Conservation (phyloP, 768 basidiomycete genomes). For the Collybia mongolica region DNA sequence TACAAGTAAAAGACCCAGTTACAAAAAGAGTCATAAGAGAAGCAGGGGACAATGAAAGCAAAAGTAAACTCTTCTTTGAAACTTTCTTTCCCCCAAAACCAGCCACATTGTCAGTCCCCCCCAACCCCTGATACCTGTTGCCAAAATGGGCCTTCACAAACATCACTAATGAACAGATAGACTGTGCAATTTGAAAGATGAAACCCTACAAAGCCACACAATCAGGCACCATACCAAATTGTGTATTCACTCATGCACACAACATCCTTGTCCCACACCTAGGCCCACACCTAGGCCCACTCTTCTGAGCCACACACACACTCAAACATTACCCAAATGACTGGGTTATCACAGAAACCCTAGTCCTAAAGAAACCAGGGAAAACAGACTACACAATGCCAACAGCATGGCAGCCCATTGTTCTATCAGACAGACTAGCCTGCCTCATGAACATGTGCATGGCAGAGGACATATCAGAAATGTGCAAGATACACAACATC, state of each 20-base stretch:
- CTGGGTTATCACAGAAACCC: background rate
- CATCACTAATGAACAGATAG: background rate
- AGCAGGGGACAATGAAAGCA: background rate
- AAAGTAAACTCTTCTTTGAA: background rate
- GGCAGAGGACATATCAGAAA: background rate
- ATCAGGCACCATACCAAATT: background rate
- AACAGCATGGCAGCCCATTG: background rate
- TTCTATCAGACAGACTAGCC: background rate
- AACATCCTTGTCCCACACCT: too few relatives aligned
- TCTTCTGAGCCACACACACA: too few relatives aligned
- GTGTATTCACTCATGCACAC: too few relatives aligned
- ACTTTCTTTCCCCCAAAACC: background rate
- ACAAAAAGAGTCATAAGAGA: background rate
- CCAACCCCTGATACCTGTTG: background rate
- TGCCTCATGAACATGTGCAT: background rate
- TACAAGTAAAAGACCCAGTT: conserved; percentile 6
- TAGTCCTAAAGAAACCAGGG: background rate
- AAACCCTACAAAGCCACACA: background rate
- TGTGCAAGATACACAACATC: background rate
- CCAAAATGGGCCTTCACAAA: background rate
- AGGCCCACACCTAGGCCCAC: too few relatives aligned
- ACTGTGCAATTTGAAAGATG: background rate
- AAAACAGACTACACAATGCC: background rate
- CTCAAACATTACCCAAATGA: too few relatives aligned
- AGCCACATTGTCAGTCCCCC: background rate